Evolutionary conservation across 2,329 filamentous ascomycete species (phyloP).

Genomic region (Akanthomyces muscarius): DNA sequence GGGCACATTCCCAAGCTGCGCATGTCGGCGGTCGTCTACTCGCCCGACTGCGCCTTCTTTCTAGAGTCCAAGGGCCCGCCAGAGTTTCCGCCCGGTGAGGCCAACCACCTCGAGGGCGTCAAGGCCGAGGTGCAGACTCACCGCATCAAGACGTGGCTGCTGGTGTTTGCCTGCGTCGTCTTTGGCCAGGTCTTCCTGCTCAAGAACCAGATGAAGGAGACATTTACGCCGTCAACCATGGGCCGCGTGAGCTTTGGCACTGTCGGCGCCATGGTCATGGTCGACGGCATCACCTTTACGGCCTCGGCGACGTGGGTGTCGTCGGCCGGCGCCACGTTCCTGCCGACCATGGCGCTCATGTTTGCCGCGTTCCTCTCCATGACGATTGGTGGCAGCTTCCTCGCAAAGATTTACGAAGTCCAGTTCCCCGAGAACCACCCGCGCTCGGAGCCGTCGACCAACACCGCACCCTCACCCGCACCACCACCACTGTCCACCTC

Average conservation of each 20-base stretch:
- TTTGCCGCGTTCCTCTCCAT: conserved; percentile 52
- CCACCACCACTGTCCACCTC: conserved; percentile 20
- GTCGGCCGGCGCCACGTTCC: conserved; percentile 51
- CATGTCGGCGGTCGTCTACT: conserved; percentile 62
- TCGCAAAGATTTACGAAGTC: conserved; percentile 57
- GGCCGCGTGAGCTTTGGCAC: conserved; percentile 64
- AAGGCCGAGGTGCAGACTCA: conserved; percentile 58
- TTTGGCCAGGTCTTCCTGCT: conserved; percentile 59
- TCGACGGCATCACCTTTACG: conserved; percentile 57
- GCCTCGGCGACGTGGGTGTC: conserved; percentile 54
- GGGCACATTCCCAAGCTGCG: conserved; percentile 52
- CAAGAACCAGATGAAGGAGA: conserved; percentile 62
- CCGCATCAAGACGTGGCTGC: conserved; percentile 55
- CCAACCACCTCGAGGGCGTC: conserved; percentile 54
- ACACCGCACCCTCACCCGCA: conserved; percentile 27
- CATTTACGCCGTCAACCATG: conserved; percentile 63
- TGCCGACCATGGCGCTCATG: conserved; percentile 53
- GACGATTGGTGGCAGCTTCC: conserved; percentile 53
- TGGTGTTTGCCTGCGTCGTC: conserved; percentile 53
- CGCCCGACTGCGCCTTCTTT: conserved; percentile 65
- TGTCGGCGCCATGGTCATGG: conserved; percentile 57
- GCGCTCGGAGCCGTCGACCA: conserved; percentile 37
- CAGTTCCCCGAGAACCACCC: conserved; percentile 53
- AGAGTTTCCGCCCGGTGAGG: conserved; percentile 46
- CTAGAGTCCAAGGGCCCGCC: conserved; percentile 62